Base-by-base conservation (phyloP, 805 yeast genomes). In the Yarrowia sp. region DNA sequence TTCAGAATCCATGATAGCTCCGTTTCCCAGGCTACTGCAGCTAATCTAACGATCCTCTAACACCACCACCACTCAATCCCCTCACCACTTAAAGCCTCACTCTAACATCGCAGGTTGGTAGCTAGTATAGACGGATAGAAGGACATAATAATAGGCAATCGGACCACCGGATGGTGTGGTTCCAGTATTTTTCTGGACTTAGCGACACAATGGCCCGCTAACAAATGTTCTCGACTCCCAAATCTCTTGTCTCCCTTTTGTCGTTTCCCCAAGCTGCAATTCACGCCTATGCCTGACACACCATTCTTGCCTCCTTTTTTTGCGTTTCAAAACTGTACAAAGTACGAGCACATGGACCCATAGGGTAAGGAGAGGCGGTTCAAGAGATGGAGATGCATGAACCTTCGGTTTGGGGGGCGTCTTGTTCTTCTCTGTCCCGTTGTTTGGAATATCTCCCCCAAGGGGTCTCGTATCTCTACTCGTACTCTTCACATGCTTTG, bases 281-380 rank as follows among this genome's bases (percentile, higher is more conserved):
- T 48, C 53, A 15, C 53, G 52, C 52, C 36, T 26, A 48, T 26
- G 52, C 36, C 52, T 48, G 52, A 26, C n/a, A 9, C 8, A 16
- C n/a, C 5, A 3, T 46, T 35, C 15, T 36, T 26, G 35, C 32
- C 32, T 26, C 32, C 32, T 26, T 26, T 26, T 49, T 49, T 49
- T 49, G 53, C 53, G 38, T 49, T 49, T 49, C 53, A 12, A 11
- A 52, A 26, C 11, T 19, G 49, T 26, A 40, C 52, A 14, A 36
- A 19, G 50, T 46, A 5, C 48, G 50, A 26, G 53, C 19, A 26
- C 36, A 26, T 56, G 38, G 41, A 26, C 61, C 61, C 46, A 55
- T 41, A 55, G 61, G 61, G 48, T 56, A 41, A 41, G 48, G 63
- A 41, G 48, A 56, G 48, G 48, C 63, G 63, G 63, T 41, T 22